Evolutionary conservation across 495 filamentous ascomycete species (phyloP).

Genomic region (Trichoderma gamsii): DNA sequence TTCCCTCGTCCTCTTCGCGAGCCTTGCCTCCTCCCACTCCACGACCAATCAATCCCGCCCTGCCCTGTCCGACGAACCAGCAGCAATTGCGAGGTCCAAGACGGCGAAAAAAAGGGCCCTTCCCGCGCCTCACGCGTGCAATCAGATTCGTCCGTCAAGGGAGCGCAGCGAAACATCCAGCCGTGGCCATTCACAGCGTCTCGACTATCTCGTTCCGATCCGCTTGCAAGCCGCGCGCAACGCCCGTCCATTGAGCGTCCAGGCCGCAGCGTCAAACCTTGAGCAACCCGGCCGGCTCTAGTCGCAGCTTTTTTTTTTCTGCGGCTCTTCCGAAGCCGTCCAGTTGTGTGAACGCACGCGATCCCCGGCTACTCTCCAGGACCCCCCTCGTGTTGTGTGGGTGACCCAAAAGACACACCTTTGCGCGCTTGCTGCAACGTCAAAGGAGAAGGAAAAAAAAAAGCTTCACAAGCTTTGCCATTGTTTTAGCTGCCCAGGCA

Average conservation of each 20-base stretch:
- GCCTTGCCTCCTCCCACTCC: slow-evolving; percentile 28
- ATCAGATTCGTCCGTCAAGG: slow-evolving; percentile 11
- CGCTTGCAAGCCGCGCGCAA: slow-evolving; percentile 9
- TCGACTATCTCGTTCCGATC: slow-evolving; percentile 13
- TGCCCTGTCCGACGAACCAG: not conserved
- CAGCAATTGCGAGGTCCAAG: slow-evolving; percentile 12
- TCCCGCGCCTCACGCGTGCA: slow-evolving; percentile 10
- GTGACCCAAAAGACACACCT: too few relatives aligned
- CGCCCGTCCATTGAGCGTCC: not conserved
- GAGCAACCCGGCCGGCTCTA: slow-evolving; percentile 2
- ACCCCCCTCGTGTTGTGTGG: too few relatives aligned
- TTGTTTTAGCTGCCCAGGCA: too few relatives aligned
- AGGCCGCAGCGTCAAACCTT: slow-evolving; percentile 3
- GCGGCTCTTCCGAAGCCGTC: not conserved
- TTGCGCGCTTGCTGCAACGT: too few relatives aligned
- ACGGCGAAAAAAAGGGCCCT: slow-evolving; percentile 16
- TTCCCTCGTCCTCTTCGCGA: slow-evolving; percentile 27
- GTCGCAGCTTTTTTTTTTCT: not conserved
- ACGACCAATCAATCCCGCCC: slow-evolving; percentile 35
- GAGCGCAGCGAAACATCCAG: not conserved
- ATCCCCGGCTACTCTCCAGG: not conserved
- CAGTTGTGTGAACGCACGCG: not conserved
- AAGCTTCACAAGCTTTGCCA: too few relatives aligned
- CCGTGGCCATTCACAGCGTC: slow-evolving; percentile 16
- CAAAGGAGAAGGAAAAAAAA: too few relatives aligned